These are phyloP conservation scores for Anaeromyces robustus DNA, from an alignment of 192 early-diverging fungal genomes.

Conservation along the genomic window DNA sequence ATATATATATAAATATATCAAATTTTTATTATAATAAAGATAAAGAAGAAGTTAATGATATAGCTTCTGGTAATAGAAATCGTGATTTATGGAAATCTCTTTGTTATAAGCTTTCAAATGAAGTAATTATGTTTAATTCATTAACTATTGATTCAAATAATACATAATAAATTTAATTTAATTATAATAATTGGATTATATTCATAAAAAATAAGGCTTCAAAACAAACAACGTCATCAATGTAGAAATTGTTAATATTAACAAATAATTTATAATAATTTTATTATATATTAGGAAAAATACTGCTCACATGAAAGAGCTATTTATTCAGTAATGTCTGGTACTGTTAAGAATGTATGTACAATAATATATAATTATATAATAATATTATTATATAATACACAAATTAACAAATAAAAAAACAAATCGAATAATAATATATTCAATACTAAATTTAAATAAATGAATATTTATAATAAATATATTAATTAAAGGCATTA, in stretches of 20 bases:
- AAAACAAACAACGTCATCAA: no score
- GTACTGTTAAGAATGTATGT: constrained; percentile 52
- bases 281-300: constrained; percentile 9
- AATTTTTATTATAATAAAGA: background rate
- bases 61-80: constrained; percentile 35
- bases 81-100: constrained; percentile 48
- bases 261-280: background rate
- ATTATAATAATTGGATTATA: no score
- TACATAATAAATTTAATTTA: no score
- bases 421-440: no score
- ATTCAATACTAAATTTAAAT: background rate
- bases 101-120: constrained; percentile 34
- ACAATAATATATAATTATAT: background rate
- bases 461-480: background rate
- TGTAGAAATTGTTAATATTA: no score
- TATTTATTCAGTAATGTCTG: constrained; percentile 54
- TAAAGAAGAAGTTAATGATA: constrained; percentile 14
- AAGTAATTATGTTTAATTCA: constrained; percentile 16
- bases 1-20: no score
- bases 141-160: no score
- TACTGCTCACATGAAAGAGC: constrained; percentile 60
- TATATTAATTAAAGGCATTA: constrained; percentile 29
- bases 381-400: no score
- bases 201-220: no score
- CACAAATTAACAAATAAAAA: no score